phyloP scores from a whole-genome alignment of 169 alveolate species.

The Neospora caninum region DNA sequence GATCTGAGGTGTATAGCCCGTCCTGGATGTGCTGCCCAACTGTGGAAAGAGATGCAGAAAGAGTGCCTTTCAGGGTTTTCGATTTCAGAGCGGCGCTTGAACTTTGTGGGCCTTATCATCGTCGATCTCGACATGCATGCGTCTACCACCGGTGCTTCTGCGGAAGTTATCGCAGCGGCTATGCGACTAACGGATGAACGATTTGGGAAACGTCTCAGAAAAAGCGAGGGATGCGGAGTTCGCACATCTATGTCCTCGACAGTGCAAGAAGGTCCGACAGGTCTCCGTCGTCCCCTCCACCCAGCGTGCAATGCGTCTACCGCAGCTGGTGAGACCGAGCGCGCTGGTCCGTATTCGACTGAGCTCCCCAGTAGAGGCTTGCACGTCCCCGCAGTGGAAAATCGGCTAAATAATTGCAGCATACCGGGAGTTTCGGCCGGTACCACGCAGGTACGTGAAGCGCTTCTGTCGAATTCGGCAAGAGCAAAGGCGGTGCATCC shows the following conservation, averaged over 20 bases:
- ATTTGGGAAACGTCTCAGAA: background rate
- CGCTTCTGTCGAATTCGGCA: too few species aligned
- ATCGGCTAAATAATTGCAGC: too few species aligned
- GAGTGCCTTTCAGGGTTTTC: background rate
- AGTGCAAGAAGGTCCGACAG: too few species aligned
- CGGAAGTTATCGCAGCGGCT: background rate
- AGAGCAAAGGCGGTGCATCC: too few species aligned
- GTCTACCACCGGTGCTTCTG: background rate
- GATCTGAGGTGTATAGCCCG: background rate
- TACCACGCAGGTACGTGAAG: too few species aligned
- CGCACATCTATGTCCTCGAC: background rate
- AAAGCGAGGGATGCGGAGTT: background rate
- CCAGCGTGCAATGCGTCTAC: too few species aligned
- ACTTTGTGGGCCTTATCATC: background rate
- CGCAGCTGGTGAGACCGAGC: too few species aligned
- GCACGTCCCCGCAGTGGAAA: too few species aligned
- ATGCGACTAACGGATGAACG: background rate
- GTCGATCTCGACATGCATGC: conserved; percentile 24
- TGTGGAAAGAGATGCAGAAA: background rate
- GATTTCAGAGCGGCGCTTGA: background rate
- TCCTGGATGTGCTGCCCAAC: background rate
- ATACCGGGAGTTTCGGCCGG: too few species aligned
- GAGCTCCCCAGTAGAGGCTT: too few species aligned
- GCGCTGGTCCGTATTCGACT: too few species aligned
- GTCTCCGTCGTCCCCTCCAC: too few species aligned